A percentile compares a stretch with the other conserved stretches of the same genome.
Evolutionary conservation across 768 basidiomycete genomes (phyloP).

Genomic region (Tulasnella sp.): DNA sequence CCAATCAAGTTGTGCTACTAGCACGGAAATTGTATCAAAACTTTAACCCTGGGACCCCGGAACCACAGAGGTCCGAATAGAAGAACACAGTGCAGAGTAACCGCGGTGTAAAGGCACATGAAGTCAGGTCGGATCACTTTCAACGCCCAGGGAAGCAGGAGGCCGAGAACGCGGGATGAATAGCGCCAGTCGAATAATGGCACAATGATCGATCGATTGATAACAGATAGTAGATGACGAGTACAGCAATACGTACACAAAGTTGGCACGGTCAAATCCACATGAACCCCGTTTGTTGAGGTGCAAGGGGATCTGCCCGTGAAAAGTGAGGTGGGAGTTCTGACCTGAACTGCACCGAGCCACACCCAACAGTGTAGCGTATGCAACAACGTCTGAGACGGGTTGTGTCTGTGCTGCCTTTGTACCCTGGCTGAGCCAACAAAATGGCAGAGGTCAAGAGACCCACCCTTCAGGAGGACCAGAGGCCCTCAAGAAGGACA

Average conservation of each 20-base stretch:
- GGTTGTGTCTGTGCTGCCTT: background rate
- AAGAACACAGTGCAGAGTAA: background rate
- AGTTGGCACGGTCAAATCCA: background rate
- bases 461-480: background rate
- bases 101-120: background rate
- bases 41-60: background rate
- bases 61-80: background rate
- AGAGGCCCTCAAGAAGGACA: background rate
- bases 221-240: background rate
- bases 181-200: background rate
- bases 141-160: background rate
- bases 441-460: background rate
- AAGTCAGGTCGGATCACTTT: background rate
- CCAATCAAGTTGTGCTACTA: background rate
- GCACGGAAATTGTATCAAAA: background rate
- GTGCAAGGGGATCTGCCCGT: background rate
- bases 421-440: background rate
- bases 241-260: background rate
- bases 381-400: background rate
- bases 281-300: background rate
- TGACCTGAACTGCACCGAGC: background rate
- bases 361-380: background rate
- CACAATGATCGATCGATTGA: background rate
- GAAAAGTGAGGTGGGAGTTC: background rate
- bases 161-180: background rate